These are phyloP conservation scores for Dictyostelium discoideum DNA, from an alignment of 78 protist species.

Conservation along the genomic window dicty_2.7 NC_007088.5:1424001-1424500, in stretches of 20 bases:
- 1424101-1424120: no score
- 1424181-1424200: background rate
- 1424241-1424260: background rate
- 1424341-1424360: no score
- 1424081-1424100: no score
- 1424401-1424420: conserved; percentile 1
- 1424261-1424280: background rate
- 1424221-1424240: background rate
- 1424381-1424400: background rate
- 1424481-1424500: background rate
- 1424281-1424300: background rate
- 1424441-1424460: background rate
- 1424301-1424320: no score
- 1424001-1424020: background rate
- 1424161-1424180: background rate
- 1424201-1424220: background rate
- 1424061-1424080: no score
- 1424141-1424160: background rate
- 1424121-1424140: no score
- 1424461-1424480: conserved; percentile 38
- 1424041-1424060: background rate
- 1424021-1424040: background rate
- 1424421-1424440: background rate
- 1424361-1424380: no score
- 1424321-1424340: no score